These are phyloP conservation scores for Trametes pubescens DNA, from an alignment of 1,284 basidiomycete species.

Conservation along the genomic window DNA sequence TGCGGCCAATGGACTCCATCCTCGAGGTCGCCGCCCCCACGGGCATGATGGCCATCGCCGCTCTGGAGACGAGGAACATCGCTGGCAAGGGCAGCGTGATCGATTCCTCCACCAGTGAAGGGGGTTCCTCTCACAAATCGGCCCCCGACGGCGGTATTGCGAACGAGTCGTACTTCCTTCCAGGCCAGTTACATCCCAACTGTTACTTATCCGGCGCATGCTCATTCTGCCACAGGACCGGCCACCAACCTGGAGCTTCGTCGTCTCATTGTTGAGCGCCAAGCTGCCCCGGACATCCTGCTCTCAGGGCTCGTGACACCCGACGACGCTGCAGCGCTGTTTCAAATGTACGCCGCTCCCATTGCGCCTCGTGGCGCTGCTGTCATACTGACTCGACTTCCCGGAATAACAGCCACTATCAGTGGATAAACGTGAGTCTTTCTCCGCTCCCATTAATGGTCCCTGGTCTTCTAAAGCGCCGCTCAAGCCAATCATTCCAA, in stretches of 20 bases:
- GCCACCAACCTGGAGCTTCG: conserved; percentile 45
- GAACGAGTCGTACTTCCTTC: conserved; percentile 41
- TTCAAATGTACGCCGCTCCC: conserved; percentile 50
- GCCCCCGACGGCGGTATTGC: conserved; percentile 39
- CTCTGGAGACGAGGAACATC: conserved; percentile 35
- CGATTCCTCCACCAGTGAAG: conserved; percentile 22
- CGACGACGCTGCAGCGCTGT: conserved; percentile 52
- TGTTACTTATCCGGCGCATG: neutral
- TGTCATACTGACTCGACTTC: conserved; percentile 13
- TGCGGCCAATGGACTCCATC: conserved; percentile 25
- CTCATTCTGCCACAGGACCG: conserved; percentile 37
- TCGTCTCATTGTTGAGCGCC: conserved; percentile 54
- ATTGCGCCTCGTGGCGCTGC: neutral
- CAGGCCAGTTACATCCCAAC: conserved; percentile 32
- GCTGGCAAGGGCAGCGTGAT: conserved; percentile 26
- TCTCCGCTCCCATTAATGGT: conserved; percentile 62
- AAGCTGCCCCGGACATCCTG: conserved; percentile 53
- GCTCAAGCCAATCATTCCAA: conserved; percentile 43
- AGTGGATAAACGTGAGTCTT: conserved; percentile 51
- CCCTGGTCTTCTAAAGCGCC: conserved; percentile 1
- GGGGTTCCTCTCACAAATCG: conserved; percentile 22
- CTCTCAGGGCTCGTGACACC: conserved; percentile 52
- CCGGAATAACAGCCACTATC: conserved; percentile 43
- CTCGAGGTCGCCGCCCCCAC: conserved; percentile 40
- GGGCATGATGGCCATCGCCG: conserved; percentile 43